A percentile compares a stretch with the other conserved stretches of the same genome.
Evolutionary conservation across 768 basidiomycete species (phyloP).

Genomic region (Mycena albidolilacea): DNA sequence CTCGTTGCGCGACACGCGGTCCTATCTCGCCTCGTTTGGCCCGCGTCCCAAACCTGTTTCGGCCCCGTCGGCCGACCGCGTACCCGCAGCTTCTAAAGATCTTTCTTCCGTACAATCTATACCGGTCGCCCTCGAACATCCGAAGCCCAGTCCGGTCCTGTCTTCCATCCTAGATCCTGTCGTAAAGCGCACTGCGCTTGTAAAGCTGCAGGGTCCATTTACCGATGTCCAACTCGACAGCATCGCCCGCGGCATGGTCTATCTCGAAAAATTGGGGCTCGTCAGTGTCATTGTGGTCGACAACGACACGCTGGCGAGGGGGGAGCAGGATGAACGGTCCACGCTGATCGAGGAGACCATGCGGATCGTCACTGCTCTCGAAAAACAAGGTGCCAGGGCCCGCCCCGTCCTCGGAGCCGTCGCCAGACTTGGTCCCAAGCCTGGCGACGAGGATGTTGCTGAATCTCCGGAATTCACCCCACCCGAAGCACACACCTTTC

Average conservation of each 20-base stretch:
- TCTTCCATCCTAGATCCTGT: slow-evolving; percentile 90
- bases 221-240: slow-evolving; percentile 94
- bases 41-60: slow-evolving; percentile 64
- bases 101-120: slow-evolving; percentile 51
- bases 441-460: slow-evolving; percentile 55
- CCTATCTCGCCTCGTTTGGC: slow-evolving; percentile 94
- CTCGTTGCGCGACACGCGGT: slow-evolving; percentile 90
- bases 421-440: slow-evolving; percentile 86
- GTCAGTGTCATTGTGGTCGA: slow-evolving; percentile 97
- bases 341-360: slow-evolving; percentile 85
- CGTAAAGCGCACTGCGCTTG: slow-evolving; percentile 89
- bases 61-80: slow-evolving; percentile 48
- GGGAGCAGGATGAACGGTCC: slow-evolving; percentile 78
- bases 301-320: slow-evolving; percentile 80
- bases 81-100: slow-evolving; percentile 44
- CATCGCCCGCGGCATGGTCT: slow-evolving; percentile 93
- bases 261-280: slow-evolving; percentile 95
- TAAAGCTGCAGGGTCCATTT: slow-evolving; percentile 98
- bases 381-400: slow-evolving; percentile 87
- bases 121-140: slow-evolving; percentile 51
- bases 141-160: slow-evolving; percentile 69
- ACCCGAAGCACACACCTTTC: slow-evolving; percentile 86
- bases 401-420: slow-evolving; percentile 91
- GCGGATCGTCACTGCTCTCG: slow-evolving; percentile 86
- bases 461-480: slow-evolving; percentile 53